Conservation (phyloP, 2,329 filamentous ascomycete species). For the Fusarium dimerum region DNA sequence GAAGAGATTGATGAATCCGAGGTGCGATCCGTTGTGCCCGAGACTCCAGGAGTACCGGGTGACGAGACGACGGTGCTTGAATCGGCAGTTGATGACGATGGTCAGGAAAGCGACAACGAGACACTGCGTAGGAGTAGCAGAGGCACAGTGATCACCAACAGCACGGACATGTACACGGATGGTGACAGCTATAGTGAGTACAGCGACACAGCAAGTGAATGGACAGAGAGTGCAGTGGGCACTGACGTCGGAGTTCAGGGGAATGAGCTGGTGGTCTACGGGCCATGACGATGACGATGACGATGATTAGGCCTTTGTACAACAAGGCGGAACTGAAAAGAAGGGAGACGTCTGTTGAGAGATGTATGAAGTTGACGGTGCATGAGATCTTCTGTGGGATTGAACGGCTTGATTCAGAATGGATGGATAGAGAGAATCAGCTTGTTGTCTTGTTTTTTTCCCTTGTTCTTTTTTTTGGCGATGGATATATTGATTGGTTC, state of each 20-base stretch:
- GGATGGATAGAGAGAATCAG: neutral
- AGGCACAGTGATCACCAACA: constrained; percentile 48
- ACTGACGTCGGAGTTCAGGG: constrained; percentile 30
- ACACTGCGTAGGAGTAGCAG: constrained; percentile 51
- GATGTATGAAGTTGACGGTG: too few species aligned
- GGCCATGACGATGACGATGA: constrained; percentile 16
- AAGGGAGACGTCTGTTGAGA: too few species aligned
- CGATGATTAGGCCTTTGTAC: neutral
- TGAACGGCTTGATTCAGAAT: neutral
- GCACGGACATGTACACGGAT: constrained; percentile 39
- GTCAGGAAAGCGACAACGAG: constrained; percentile 50
- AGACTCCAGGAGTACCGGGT: constrained; percentile 18
- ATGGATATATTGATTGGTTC: neutral
- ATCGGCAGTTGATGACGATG: constrained; percentile 21
- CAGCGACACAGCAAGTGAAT: constrained; percentile 49
- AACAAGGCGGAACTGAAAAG: too few species aligned
- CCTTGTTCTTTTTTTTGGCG: neutral
- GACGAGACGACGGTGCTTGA: constrained; percentile 29
- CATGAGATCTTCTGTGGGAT: neutral
- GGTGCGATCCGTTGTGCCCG: constrained; percentile 18
- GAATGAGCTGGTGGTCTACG: constrained; percentile 39
- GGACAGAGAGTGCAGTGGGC: constrained; percentile 46
- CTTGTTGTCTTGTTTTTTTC: neutral
- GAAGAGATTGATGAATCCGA: constrained; percentile 52
- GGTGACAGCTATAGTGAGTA: constrained; percentile 42